These are phyloP conservation scores for Juncus inflexus DNA, from an alignment of 176 grass and related monocot genomes.

Conservation along the genomic window DNA sequence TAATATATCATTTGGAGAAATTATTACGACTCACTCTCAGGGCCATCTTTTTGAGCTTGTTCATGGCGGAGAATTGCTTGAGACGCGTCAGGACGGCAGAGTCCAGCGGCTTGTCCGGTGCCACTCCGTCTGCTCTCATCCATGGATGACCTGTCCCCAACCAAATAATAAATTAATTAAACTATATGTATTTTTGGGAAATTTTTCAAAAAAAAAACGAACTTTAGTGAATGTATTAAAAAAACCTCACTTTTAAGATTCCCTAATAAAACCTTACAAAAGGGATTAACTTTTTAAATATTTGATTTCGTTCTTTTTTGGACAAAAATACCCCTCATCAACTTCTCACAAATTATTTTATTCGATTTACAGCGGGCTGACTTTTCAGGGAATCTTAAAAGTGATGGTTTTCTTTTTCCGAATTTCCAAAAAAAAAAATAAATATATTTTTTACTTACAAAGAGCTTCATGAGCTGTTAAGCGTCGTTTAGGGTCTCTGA, in stretches of 20 bases:
- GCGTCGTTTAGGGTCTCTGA: slow-evolving; percentile 34
- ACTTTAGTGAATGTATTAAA: background rate
- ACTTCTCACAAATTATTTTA: too few species aligned
- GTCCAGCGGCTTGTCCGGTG: slow-evolving; percentile 26
- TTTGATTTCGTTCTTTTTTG: too few species aligned
- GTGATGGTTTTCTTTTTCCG: too few species aligned
- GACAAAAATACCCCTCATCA: too few species aligned
- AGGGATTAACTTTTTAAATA: too few species aligned
- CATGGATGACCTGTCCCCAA: slow-evolving; percentile 25
- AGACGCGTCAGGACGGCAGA: slow-evolving; percentile 23
- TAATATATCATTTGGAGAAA: too few species aligned
- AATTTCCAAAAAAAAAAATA: too few species aligned
- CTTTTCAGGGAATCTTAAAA: too few species aligned
- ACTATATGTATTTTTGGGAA: too few species aligned
- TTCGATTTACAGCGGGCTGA: too few species aligned
- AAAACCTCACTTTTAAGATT: background rate
- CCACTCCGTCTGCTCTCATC: slow-evolving; percentile 25
- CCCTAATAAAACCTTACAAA: background rate
- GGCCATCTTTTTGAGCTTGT: slow-evolving; percentile 32
- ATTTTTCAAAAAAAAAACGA: background rate
- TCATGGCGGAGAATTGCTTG: slow-evolving; percentile 31
- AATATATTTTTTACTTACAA: slow-evolving; percentile 19
- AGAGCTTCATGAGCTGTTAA: slow-evolving; percentile 38
- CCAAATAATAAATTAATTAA: background rate
- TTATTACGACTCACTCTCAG: slow-evolving; percentile 13